Percentiles rank a stretch among this genome's conserved stretches.
Conservation (phyloP, 176 grass and related monocot species). For the Avena eriantha region DNA sequence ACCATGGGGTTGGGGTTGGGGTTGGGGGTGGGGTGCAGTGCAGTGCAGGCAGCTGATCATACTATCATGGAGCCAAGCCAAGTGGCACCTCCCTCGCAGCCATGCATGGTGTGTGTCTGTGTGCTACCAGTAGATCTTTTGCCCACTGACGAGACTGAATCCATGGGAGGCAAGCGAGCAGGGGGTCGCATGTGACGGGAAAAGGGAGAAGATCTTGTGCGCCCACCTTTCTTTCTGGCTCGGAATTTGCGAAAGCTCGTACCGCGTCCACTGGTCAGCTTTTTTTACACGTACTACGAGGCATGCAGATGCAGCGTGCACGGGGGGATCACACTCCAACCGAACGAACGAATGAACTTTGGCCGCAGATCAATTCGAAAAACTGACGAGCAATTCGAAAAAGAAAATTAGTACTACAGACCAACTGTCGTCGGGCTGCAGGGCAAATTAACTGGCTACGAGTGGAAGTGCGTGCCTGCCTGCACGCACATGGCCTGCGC, state of each 20-base stretch:
- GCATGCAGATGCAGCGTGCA: conserved; percentile 16
- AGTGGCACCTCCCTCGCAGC: not conserved
- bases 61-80: conserved; percentile 6
- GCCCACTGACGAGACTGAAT: not conserved
- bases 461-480: not conserved
- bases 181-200: not conserved
- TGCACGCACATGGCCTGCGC: not conserved
- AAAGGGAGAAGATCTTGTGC: not conserved
- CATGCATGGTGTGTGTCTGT: not conserved
- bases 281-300: conserved; percentile 1
- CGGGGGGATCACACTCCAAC: not conserved
- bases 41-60: too few relatives aligned
- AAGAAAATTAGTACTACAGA: too few relatives aligned
- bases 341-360: too few relatives aligned
- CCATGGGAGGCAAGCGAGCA: not conserved
- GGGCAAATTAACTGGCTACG: not conserved
- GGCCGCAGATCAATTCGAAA: too few relatives aligned
- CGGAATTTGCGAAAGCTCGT: conserved; percentile 3
- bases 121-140: not conserved
- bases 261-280: not conserved
- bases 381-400: too few relatives aligned
- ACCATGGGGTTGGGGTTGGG: not conserved
- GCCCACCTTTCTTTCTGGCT: not conserved
- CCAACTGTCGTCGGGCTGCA: too few relatives aligned
- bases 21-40: not conserved